A percentile compares a stretch with the other conserved stretches of the same genome.
phyloP scores from a whole-genome alignment of 2,329 filamentous ascomycete genomes.

The Alternaria arborescens region DNA sequence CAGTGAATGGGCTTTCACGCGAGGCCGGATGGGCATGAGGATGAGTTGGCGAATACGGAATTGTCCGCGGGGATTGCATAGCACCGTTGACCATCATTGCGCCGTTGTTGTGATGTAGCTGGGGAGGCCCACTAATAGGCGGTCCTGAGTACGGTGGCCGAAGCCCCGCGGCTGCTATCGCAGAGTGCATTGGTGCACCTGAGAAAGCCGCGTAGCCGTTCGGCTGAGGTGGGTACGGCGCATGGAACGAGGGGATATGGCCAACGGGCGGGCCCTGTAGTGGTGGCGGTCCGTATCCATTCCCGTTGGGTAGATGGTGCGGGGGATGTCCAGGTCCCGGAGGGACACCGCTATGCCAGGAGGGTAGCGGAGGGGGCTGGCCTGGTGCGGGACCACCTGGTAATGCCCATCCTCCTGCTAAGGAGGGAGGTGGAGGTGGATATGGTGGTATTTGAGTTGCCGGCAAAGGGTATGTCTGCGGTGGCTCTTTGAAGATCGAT shows the following conservation, averaged over 20 bases:
- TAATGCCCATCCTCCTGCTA: conserved; percentile 33
- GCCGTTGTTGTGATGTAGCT: conserved; percentile 46
- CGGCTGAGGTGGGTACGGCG: conserved; percentile 42
- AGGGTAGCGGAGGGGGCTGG: conserved; percentile 41
- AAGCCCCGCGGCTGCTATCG: conserved; percentile 39
- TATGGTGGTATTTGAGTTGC: conserved; percentile 44
- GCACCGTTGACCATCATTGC: conserved; percentile 46
- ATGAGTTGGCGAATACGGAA: conserved; percentile 50
- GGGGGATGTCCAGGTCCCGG: conserved; percentile 32
- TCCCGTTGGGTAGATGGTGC: conserved; percentile 45
- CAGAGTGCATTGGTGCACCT: conserved; percentile 39
- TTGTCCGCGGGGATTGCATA: conserved; percentile 48
- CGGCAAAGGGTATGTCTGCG: conserved; percentile 42
- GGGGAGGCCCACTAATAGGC: conserved; percentile 38
- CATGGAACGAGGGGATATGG: conserved; percentile 44
- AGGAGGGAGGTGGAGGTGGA: conserved; percentile 26
- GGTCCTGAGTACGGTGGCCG: conserved; percentile 41
- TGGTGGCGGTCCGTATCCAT: conserved; percentile 34
- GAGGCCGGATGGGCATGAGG: conserved; percentile 45
- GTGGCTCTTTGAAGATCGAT: conserved; percentile 44
- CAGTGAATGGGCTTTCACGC: conserved; percentile 48
- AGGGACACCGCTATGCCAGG: conserved; percentile 42
- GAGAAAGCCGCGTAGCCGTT: conserved; percentile 49
- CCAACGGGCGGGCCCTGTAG: conserved; percentile 34
- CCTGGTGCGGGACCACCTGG: conserved; percentile 30